These are phyloP conservation scores for Alternaria postmessia DNA, from an alignment of 2,329 filamentous ascomycete genomes.

Conservation along the genomic window DNA sequence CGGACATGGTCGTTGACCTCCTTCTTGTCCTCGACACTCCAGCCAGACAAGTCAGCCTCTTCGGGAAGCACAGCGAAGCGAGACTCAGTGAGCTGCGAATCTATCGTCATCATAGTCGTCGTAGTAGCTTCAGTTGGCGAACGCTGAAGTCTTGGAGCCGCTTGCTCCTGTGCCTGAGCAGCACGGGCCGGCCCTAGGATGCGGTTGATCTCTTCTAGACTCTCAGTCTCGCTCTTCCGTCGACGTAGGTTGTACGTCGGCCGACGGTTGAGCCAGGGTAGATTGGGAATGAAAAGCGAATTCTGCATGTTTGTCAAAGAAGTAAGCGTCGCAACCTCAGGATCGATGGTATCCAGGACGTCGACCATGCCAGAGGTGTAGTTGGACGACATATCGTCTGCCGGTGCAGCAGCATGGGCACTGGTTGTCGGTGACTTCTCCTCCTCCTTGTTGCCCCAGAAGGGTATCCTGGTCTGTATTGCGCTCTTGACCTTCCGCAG, in stretches of 20 bases:
- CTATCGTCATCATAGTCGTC: conserved; percentile 65
- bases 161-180: conserved; percentile 26
- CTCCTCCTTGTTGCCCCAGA: conserved; percentile 34
- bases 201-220: conserved; percentile 41
- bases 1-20: conserved; percentile 86
- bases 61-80: conserved; percentile 84
- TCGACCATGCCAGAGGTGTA: conserved; percentile 72
- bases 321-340: conserved; percentile 81
- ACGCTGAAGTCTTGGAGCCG: conserved; percentile 36
- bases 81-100: conserved; percentile 71
- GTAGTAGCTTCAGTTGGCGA: conserved; percentile 37
- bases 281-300: conserved; percentile 82
- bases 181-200: conserved; percentile 33
- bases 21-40: conserved; percentile 76
- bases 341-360: conserved; percentile 75
- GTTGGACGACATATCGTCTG: conserved; percentile 43
- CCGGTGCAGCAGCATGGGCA: not conserved
- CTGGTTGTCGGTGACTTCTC: conserved; percentile 10
- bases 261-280: conserved; percentile 80
- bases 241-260: conserved; percentile 79
- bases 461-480: conserved; percentile 37
- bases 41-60: conserved; percentile 74
- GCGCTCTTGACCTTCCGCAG: conserved; percentile 42
- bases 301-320: conserved; percentile 91
- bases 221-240: conserved; percentile 49